Base-by-base conservation (phyloP, 2,329 filamentous ascomycete genomes). In the Fusarium foetens region DNA sequence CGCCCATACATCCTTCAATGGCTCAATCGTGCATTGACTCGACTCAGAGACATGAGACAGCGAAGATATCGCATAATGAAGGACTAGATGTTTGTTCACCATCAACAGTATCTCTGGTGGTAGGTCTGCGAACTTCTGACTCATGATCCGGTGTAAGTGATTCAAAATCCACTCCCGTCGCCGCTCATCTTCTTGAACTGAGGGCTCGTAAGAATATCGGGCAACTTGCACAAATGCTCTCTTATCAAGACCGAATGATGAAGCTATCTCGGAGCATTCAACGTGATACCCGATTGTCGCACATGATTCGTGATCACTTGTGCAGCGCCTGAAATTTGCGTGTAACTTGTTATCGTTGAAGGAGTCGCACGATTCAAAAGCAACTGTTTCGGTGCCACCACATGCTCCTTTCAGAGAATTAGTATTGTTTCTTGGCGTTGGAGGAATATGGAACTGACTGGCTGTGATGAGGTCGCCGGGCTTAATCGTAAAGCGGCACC, bases 401-500 rank as follows among this genome's bases (percentile, higher is more conserved):
- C 27, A 48, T 31, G 64, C 67, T 31, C 66, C 66, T 68, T 21
- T 19, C 17, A n/a, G 5, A 33, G 10, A 33, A 14, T 36, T 9
- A 61, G 36, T 27, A 33, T 41, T 23, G 25, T 17, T 19, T 23
- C 14, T 49, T 16, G 29, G n/a, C 3, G 17, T 16, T 45, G 2
- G 10, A 14, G 2, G 14, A n/a, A 3, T 10, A 6, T 33, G 17
- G 25, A 35, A 19, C 49, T 48, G 43, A 63, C 70, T 55, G 3
- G 66, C 66, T 29, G 58, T 70, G 11, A 73, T 42, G 29, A 55
- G 16, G 9, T 70, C 65, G 16, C 45, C 66, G 3, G 43, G 14
- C 23, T 57, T 45, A n/a, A 73, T 70, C 17, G 53, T 10, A n/a
- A 72, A 70, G 11, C 70, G 70, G 27, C 70, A 72, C 54, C 70